phyloP scores from a whole-genome alignment of 306 rosid genomes.

The Trichosanthes cucumerina region DNA sequence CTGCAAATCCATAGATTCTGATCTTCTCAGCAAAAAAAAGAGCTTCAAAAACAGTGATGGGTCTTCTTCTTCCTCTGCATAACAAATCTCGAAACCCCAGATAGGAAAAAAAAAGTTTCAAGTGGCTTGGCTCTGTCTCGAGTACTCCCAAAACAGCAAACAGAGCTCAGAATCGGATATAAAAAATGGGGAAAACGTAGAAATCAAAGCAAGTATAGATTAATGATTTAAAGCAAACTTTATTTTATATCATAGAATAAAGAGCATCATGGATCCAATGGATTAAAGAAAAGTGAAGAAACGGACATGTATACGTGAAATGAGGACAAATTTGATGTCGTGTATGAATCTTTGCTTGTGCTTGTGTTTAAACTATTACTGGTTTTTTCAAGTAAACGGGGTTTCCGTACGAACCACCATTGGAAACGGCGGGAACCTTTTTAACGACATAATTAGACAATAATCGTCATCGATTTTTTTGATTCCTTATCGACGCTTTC shows the following conservation, averaged over 20 bases:
- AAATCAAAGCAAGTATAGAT: neutral
- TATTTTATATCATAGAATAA: neutral
- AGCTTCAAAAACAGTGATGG: constrained; percentile 27
- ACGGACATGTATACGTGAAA: neutral
- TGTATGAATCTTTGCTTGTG: constrained; percentile 6
- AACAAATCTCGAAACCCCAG: constrained; percentile 16
- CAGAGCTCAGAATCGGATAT: neutral
- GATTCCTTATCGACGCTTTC: neutral
- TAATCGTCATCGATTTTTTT: neutral
- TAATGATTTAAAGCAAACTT: neutral
- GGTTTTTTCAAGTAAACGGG: neutral
- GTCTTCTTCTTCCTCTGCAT: constrained; percentile 25
- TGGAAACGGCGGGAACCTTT: constrained; percentile 10
- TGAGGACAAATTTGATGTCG: neutral
- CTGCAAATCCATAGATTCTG: constrained; percentile 41
- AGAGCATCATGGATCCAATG: neutral
- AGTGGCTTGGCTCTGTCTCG: neutral
- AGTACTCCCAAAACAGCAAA: neutral
- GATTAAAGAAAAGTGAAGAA: neutral
- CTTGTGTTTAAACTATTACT: neutral
- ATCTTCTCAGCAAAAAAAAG: constrained; percentile 7
- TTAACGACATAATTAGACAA: constrained; percentile 5
- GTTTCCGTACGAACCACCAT: constrained; percentile 9
- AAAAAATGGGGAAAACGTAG: neutral
- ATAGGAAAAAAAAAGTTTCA: neutral